A percentile compares a stretch with the other conserved stretches of the same genome.
Conservation (phyloP, 2,329 filamentous ascomycete species). For the Aaosphaeria arxii region DNA sequence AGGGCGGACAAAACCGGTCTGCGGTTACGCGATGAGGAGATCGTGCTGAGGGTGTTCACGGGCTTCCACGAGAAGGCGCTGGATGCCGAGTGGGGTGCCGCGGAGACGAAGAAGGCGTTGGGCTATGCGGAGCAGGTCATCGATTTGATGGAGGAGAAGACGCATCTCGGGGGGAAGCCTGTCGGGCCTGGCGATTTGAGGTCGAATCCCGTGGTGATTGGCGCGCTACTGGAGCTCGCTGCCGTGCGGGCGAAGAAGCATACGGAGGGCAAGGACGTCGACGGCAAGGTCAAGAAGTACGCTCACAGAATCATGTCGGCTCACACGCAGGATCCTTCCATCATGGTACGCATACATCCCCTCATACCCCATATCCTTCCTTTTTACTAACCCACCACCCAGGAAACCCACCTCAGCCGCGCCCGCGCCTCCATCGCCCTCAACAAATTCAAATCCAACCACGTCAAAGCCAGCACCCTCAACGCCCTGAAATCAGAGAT, state of each 20-base stretch:
- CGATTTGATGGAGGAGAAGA: constrained; percentile 39
- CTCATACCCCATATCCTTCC: too few species aligned
- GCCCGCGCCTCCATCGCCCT: background rate
- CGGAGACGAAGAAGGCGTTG: constrained; percentile 37
- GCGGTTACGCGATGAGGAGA: constrained; percentile 11
- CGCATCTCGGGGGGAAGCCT: constrained; percentile 31
- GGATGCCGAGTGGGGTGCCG: constrained; percentile 33
- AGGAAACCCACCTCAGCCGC: too few species aligned
- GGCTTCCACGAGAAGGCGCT: constrained; percentile 34
- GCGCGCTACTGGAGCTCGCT: constrained; percentile 43
- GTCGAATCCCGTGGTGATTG: constrained; percentile 37
- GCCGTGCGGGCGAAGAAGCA: constrained; percentile 39
- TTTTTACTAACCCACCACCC: too few species aligned
- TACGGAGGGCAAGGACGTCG: constrained; percentile 27
- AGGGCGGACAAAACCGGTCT: constrained; percentile 22
- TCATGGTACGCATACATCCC: constrained; percentile 8
- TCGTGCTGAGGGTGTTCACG: constrained; percentile 34
- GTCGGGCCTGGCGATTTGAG: constrained; percentile 24
- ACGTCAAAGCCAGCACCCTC: constrained; percentile 6
- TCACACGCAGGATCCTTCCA: constrained; percentile 20
- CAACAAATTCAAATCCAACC: background rate
- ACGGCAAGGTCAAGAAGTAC: constrained; percentile 39
- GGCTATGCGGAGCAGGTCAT: constrained; percentile 38
- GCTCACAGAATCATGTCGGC: constrained; percentile 38
- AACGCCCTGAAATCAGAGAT: constrained; percentile 10